These are phyloP conservation scores for Aspergillus udagawae DNA, from an alignment of 2,329 filamentous ascomycete species.

Conservation along the genomic window DNA sequence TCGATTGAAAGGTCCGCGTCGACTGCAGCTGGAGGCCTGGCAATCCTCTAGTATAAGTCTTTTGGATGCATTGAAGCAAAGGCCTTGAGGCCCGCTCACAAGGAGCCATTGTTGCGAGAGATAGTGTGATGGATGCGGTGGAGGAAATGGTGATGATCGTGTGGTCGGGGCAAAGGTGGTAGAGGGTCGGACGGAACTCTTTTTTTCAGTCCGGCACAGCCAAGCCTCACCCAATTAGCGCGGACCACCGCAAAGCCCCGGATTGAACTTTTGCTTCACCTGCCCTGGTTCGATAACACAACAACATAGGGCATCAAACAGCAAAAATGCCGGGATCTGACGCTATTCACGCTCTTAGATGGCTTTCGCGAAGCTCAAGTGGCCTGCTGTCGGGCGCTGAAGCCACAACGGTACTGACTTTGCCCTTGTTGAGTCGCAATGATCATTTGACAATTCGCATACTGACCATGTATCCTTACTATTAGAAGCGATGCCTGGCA, in stretches of 20 bases:
- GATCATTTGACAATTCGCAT: neutral
- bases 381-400: constrained; percentile 33
- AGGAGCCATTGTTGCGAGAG: constrained; percentile 31
- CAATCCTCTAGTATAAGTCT: constrained; percentile 30
- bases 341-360: constrained; percentile 33
- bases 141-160: constrained; percentile 16
- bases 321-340: constrained; percentile 35
- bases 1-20: constrained; percentile 48
- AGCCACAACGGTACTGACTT: constrained; percentile 30
- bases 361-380: constrained; percentile 35
- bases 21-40: constrained; percentile 32
- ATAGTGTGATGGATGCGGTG: constrained; percentile 11
- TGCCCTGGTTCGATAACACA: constrained; percentile 8
- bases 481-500: constrained; percentile 41
- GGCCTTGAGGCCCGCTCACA: constrained; percentile 42
- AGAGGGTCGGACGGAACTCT: constrained; percentile 27
- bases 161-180: constrained; percentile 13
- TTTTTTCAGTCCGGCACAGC: constrained; percentile 33
- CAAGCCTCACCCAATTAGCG: constrained; percentile 31
- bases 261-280: constrained; percentile 31
- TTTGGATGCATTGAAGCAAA: constrained; percentile 40
- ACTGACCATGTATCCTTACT: constrained; percentile 17
- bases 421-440: constrained; percentile 1
- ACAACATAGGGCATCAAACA: neutral
- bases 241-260: constrained; percentile 26